Percentiles rank a stretch among this genome's conserved stretches.
Conservation (phyloP, 345 rosid genomes). For the Capsella bursapastoris region DNA sequence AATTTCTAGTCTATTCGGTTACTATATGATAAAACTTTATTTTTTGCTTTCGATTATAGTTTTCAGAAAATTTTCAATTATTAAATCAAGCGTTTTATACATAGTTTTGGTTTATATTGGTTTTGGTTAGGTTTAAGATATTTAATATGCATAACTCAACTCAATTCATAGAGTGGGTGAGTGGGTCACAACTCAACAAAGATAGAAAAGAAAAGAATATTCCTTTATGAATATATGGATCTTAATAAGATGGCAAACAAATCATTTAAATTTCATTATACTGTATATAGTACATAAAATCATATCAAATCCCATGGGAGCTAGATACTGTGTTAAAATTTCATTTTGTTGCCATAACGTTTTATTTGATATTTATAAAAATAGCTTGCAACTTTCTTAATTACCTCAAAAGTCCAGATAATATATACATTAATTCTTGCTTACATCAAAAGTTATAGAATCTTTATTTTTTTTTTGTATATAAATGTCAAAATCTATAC, state of each 20-base stretch:
- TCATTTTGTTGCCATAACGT: too few species aligned
- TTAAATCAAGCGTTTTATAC: too few species aligned
- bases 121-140: neutral
- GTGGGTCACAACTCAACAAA: conserved; percentile 36
- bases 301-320: neutral
- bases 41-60: too few species aligned
- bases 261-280: neutral
- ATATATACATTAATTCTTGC: neutral
- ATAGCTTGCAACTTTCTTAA: neutral
- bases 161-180: conserved; percentile 4
- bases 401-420: neutral
- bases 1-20: too few species aligned
- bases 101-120: neutral
- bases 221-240: conserved; percentile 21
- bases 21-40: too few species aligned
- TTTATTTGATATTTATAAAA: neutral
- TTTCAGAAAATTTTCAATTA: too few species aligned
- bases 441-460: neutral
- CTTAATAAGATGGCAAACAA: neutral
- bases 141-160: neutral
- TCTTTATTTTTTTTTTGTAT: neutral
- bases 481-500: neutral
- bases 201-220: conserved; percentile 19
- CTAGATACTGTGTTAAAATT: too few species aligned
- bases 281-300: neutral